Evolutionary conservation across 306 rosid species (phyloP), one percentile per base, ranked within the genome.

Genomic region (Citrullus mucosospermus): DNA sequence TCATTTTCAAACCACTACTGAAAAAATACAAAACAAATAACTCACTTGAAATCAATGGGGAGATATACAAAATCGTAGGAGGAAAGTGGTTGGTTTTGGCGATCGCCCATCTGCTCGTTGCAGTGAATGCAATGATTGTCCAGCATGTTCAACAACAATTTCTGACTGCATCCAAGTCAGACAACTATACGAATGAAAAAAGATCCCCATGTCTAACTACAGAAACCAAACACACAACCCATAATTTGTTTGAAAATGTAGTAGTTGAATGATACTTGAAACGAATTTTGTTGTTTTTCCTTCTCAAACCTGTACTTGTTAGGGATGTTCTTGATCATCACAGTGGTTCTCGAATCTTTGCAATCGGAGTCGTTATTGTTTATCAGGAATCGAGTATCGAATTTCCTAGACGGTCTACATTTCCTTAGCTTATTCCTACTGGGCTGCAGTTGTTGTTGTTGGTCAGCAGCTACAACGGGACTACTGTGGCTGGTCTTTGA

Each of bases 1-100:
- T 54, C 55, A 14, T 54, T 54, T 1, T 59, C 39, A 15, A 65
- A 32, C 2, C 4, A 60, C 2, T 20, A 20, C 2, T 54, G 25
- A 48, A 20, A 25, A 39, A 67, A 65, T 67, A 20, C 8, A 43
- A 28, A 59, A 15, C 18, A 53, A 14, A 32, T 6, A 22, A 5
- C 32, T 76, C 85, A 93, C 97, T 89, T 95, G 96, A 95, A 95
- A 91, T 95, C 98, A 65, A 95, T 95, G 70, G 98, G 98, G n/a
- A 95, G 96, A 60, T 95, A 92, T 0, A 95, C 89, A 62, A 95
- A 95, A 84, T 95, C 97, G 67, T 88, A 95, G 77, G 96, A 85
- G 14, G 98, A 95, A 62, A 87, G 80, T 6, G 91, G 97, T 81
- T 83, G 90, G 66, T 85, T 80, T 12, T 83, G 83, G 59, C 80